Conservation (phyloP, 169 alveolate genomes). For the Babesia caballi region DNA sequence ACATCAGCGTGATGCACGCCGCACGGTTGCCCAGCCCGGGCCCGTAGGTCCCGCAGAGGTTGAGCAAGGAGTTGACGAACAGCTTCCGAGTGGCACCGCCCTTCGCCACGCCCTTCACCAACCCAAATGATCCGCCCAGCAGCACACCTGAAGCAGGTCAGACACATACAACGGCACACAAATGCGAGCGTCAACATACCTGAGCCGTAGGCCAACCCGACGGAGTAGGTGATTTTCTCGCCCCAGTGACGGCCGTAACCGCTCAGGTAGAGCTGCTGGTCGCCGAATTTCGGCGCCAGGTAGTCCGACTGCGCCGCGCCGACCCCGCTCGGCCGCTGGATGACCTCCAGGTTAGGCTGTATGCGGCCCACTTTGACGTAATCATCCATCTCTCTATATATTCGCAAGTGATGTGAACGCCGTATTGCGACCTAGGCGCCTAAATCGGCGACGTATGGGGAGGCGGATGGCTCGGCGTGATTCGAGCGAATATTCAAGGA, state of each 20-base stretch:
- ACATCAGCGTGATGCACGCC: slow-evolving; percentile 80
- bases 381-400: slow-evolving; percentile 66
- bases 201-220: slow-evolving; percentile 84
- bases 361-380: slow-evolving; percentile 69
- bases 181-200: slow-evolving; percentile 69
- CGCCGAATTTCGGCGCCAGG: slow-evolving; percentile 51
- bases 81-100: slow-evolving; percentile 85
- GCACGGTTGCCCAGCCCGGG: slow-evolving; percentile 81
- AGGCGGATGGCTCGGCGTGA: background rate
- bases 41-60: slow-evolving; percentile 78
- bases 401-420: background rate
- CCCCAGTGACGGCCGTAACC: slow-evolving; percentile 87
- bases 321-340: slow-evolving; percentile 48
- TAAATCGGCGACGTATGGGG: too few species aligned
- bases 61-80: slow-evolving; percentile 78
- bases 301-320: slow-evolving; percentile 54
- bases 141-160: slow-evolving; percentile 69
- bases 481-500: too few species aligned
- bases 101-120: slow-evolving; percentile 76
- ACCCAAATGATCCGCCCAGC: slow-evolving; percentile 82
- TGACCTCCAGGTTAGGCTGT: slow-evolving; percentile 69
- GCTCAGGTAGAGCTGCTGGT: slow-evolving; percentile 68
- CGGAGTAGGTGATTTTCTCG: slow-evolving; percentile 81
- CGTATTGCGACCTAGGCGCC: background rate
- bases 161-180: too few species aligned